Evolutionary conservation across 2,329 filamentous ascomycete genomes (phyloP).

Genomic region (Trichoderma citrinoviride): DNA sequence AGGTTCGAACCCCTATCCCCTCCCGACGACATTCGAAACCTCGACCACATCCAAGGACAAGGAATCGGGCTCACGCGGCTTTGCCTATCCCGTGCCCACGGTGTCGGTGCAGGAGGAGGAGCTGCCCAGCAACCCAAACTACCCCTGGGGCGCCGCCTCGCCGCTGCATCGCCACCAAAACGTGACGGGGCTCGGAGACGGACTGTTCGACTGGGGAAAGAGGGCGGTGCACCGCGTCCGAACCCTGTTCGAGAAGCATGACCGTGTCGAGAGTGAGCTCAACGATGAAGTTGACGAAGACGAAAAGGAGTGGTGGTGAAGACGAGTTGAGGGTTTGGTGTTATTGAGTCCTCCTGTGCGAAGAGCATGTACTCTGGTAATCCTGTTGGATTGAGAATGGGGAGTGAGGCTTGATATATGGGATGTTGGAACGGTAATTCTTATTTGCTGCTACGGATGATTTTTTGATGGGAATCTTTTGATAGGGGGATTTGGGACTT

Average conservation of each 20-base stretch:
- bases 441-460: neutral
- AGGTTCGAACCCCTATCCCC: conserved; percentile 11
- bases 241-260: conserved; percentile 3
- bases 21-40: conserved; percentile 25
- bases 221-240: neutral
- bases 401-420: conserved; percentile 8
- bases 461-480: conserved; percentile 9
- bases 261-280: neutral
- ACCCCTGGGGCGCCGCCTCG: conserved; percentile 38
- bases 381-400: conserved; percentile 18
- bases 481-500: neutral
- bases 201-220: conserved; percentile 20
- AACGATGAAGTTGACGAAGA: too few relatives aligned
- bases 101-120: conserved; percentile 21
- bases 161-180: conserved; percentile 38
- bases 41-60: conserved; percentile 23
- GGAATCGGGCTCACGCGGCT: conserved; percentile 5
- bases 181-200: conserved; percentile 29
- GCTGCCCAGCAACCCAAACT: conserved; percentile 35
- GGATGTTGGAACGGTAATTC: neutral
- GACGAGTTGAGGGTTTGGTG: neutral
- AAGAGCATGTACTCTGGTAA: neutral
- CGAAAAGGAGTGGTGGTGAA: neutral
- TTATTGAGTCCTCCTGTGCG: neutral
- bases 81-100: conserved; percentile 25